These are phyloP conservation scores for Aspergillus sp. DNA, from an alignment of 2,329 filamentous ascomycete genomes.

Conservation along the genomic window DNA sequence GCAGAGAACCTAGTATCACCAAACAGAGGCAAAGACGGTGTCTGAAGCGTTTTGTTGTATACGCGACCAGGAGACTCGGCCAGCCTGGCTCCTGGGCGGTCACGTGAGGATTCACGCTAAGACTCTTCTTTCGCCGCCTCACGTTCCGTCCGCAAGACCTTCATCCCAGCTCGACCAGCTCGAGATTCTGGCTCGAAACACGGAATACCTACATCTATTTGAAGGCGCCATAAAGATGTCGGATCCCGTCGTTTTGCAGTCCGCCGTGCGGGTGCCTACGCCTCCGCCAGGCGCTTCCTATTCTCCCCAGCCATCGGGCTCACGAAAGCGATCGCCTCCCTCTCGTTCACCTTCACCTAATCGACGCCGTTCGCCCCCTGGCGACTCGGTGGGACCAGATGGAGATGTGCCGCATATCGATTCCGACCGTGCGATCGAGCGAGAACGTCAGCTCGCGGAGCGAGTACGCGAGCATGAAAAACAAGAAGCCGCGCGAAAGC, in stretches of 20 bases:
- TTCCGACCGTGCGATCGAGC: slow-evolving; percentile 49
- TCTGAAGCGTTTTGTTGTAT: slow-evolving; percentile 4
- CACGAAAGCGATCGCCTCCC: slow-evolving; percentile 58
- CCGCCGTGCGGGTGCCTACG: slow-evolving; percentile 60
- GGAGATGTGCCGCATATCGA: slow-evolving; percentile 50
- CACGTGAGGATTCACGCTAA: slow-evolving; percentile 23
- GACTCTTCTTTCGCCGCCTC: slow-evolving; percentile 23
- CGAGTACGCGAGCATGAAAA: slow-evolving; percentile 54
- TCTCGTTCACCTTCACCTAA: slow-evolving; percentile 55
- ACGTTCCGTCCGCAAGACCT: slow-evolving; percentile 14
- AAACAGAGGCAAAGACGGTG: slow-evolving; percentile 1
- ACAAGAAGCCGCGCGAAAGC: slow-evolving; percentile 49
- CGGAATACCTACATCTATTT: not conserved
- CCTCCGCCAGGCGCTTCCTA: slow-evolving; percentile 51
- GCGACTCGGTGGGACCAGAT: slow-evolving; percentile 32
- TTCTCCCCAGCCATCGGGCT: slow-evolving; percentile 48
- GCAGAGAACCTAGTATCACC: slow-evolving; percentile 2
- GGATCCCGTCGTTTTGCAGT: slow-evolving; percentile 50
- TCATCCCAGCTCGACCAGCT: slow-evolving; percentile 8
- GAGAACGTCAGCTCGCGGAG: slow-evolving; percentile 53
- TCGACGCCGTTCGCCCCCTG: slow-evolving; percentile 50
- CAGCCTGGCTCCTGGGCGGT: slow-evolving; percentile 19
- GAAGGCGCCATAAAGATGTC: slow-evolving; percentile 34
- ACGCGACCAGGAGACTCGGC: slow-evolving; percentile 8
- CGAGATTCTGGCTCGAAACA: not conserved